Conservation (phyloP, 164 flowering plant genomes). For the Vitis labrusca region DNA sequence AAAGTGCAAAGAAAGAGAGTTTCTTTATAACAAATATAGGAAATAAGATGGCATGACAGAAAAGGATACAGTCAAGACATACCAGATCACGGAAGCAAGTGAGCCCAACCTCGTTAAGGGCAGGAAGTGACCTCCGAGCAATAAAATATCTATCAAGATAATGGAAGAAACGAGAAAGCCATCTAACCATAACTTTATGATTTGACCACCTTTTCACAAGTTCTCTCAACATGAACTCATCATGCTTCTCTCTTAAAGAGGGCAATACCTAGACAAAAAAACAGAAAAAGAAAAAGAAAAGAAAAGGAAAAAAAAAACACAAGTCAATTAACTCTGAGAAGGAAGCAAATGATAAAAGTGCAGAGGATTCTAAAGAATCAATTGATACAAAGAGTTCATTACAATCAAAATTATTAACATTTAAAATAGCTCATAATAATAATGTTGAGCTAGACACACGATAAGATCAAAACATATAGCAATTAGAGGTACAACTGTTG, state of each 20-base stretch:
- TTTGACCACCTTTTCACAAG: slow-evolving; percentile 94
- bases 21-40: background rate
- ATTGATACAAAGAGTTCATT: no score
- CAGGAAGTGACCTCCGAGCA: slow-evolving; percentile 82
- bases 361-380: background rate
- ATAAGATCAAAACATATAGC: no score
- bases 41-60: background rate
- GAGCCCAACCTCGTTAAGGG: slow-evolving; percentile 90
- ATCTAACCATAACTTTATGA: slow-evolving; percentile 94
- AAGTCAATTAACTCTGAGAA: slow-evolving; percentile 3
- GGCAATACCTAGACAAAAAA: slow-evolving; percentile 66
- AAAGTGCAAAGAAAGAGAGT: background rate
- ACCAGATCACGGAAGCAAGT: slow-evolving; percentile 93
- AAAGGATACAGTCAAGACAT: slow-evolving; percentile 5
- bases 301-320: slow-evolving; percentile 3
- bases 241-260: slow-evolving; percentile 87
- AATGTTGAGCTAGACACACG: no score
- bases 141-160: slow-evolving; percentile 92
- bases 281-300: background rate
- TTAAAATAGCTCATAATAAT: no score
- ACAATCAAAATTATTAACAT: no score
- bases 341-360: background rate
- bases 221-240: slow-evolving; percentile 92
- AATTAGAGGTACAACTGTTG: no score
- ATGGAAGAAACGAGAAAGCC: slow-evolving; percentile 92